Base-by-base conservation (phyloP, 345 rosid species). In the thale cress (Arabidopsis thaliana) region DNA sequence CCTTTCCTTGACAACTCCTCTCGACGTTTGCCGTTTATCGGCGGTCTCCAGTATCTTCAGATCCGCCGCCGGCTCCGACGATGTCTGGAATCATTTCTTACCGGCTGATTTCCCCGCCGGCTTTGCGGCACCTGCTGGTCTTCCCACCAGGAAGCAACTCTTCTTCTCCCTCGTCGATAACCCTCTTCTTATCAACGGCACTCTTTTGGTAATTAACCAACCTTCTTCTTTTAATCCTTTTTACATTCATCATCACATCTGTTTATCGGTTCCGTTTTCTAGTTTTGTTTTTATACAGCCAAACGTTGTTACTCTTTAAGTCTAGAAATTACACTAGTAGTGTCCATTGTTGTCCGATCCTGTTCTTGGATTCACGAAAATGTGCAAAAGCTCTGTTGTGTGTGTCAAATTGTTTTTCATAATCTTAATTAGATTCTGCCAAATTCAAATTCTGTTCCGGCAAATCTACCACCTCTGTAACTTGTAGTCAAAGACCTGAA, bases 1-100 rank as follows among this genome's bases (percentile, higher is more conserved):
- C 59, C 78, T 90, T 4, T 87, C 89, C 16, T 75, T 85, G 48
- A 84, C 95, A 0, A 58, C 91, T 7, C 95, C 97, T 2, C 33
- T 20, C 7, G 93, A 90, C 76, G 90, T 84, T 0, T 82, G 84
- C 81, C 80, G 81, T 57, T 85, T 78, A 22, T 85, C 95, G 0
- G 30, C 70, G 23, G 89, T 86, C 8, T 91, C 91, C 3, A 48
- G 74, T n/a, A 14, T 65, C 28, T 87, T 91, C 67, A 77, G 71
- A 51, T 85, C 93, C 7, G 95, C 92, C 14, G 78, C 89, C 1
- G 85, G 82, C 0, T 89, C 93, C 20, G 91, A 87, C 63, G 9
- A 65, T 28, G 82, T 85, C 4, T 90, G 98, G 97, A 81, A 79
- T 5, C 85, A 51, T 0, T 87, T 93, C 72, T 68, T 89, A 69